Base-by-base conservation (phyloP, 495 filamentous ascomycete species). In the Daldinia caldariorum region DNA sequence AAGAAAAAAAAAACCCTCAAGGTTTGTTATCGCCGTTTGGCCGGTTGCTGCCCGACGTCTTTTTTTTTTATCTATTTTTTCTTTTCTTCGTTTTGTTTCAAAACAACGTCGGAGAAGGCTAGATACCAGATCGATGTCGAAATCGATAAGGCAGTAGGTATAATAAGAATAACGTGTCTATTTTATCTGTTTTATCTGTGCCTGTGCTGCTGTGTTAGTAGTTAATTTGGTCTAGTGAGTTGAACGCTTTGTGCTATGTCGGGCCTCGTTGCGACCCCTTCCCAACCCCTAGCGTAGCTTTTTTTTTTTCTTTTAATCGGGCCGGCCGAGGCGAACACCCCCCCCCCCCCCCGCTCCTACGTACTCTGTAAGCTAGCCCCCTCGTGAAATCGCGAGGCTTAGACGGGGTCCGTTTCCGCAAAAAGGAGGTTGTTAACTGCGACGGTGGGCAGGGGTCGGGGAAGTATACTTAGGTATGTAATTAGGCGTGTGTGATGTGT, bases 401-500 rank as follows among this genome's bases (percentile, higher is more conserved):
- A 47, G 57, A 69, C 70, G 65, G 70, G 61, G 65, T 14, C 61
- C 65, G 53, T 50, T 72, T 58, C 65, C 70, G 65, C 61, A 69
- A 72, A 63, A 51, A 68, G 64, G 61, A 69, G 64, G 58, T 66
- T 65, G 45, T 43, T 65, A 72, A 58, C 29, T 47, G 8, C 18
- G 4, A n/a, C 26, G 4, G 35, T 31, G 14, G 37, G 58, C 68
- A 66, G 58, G 68, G 68, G 54, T 71, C 68, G 63, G 58, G 26
- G 41, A 37, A 31, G 53, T 26, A 32, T 7, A 26, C 1, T 26
- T 26, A 26, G 26, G 26, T 3, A 3, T 26, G 26, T 26, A n/a
- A n/a, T n/a, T n/a, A n/a, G n/a, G n/a, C n/a, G 26, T 26, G 26
- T 26, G 29, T n/a, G 4, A n/a, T 9, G 26, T 53, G 14, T 13